Base-by-base conservation (phyloP, 1,284 basidiomycete species). In the Gomphus sp. region DNA sequence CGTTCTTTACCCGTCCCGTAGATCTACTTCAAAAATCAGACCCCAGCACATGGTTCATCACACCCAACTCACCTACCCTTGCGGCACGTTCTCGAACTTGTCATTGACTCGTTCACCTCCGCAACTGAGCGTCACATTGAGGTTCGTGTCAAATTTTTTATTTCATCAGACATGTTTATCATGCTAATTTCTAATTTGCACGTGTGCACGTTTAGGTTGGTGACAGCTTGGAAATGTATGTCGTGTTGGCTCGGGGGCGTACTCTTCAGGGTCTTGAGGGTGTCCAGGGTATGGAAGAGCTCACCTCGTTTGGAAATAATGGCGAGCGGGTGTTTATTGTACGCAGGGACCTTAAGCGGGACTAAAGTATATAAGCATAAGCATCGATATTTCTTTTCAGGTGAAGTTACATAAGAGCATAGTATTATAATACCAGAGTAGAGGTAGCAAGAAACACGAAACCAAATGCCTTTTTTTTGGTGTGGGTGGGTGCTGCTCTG, bases 21-120 rank as follows among this genome's bases (percentile, higher is more conserved):
- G 93, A 92, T 97, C 68, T 95, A 96, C 80, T 95, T 93, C 78
- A 93, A 91, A 81, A 98, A 98, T 72, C 93, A 96, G 73, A 76
- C 72, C 62, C 78, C 85, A 64, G 81, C 81, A 63, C 78, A 76
- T 57, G 85, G 85, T 51, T 80, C 80, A 49, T 73, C 81, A 55
- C 86, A 91, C 69, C 91, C 92, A 50, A 76, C 78, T 43, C 90
- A 94, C 73, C 76, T 97, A 51, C 88, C 93, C 14, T 77, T 98
- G 62, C 72, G 79, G 25, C 85, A 84, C 31, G 93, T 97, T 3
- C 76, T 96, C 56, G 76, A 81, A 34, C 83, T 98, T 69, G 92
- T 97, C 64, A 89, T 92, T 62, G 94, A 98, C 75, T 91, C 92
- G 22, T 93, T 93, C 70, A 93, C 91, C 37, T 85, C 91, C 64